These are phyloP conservation scores for Hericium alpestre DNA, from an alignment of 768 basidiomycete genomes.

Conservation along the genomic window DNA sequence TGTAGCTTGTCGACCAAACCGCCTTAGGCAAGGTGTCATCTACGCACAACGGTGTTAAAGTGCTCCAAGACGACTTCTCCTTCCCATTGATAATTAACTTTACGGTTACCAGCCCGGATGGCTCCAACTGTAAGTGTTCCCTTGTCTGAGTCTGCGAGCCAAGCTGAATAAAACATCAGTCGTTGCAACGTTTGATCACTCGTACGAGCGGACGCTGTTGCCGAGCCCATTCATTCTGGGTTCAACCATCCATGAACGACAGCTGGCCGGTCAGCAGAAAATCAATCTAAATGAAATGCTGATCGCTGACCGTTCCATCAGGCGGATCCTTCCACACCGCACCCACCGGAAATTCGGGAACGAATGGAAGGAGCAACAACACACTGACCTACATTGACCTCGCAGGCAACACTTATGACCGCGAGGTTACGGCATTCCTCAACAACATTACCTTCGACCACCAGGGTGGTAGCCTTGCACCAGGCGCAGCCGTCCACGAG, in stretches of 20 bases:
- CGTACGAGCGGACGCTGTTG: slow-evolving; percentile 47
- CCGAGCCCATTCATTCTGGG: slow-evolving; percentile 50
- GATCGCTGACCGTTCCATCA: slow-evolving; percentile 10
- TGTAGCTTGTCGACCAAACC: slow-evolving; percentile 30
- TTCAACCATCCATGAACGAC: slow-evolving; percentile 48
- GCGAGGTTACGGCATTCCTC: slow-evolving; percentile 49
- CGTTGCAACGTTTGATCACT: slow-evolving; percentile 50
- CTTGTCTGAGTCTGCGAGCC: background rate
- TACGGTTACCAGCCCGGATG: slow-evolving; percentile 21
- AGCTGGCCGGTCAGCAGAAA: slow-evolving; percentile 43
- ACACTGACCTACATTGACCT: slow-evolving; percentile 50
- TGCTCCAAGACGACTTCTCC: slow-evolving; percentile 38
- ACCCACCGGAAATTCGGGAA: slow-evolving; percentile 38
- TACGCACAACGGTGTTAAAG: slow-evolving; percentile 34
- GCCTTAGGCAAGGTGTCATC: slow-evolving; percentile 37
- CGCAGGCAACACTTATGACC: slow-evolving; percentile 50
- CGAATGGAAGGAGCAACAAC: slow-evolving; percentile 61
- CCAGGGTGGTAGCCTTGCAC: slow-evolving; percentile 40
- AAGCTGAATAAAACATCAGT: slow-evolving; percentile 24
- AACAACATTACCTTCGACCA: slow-evolving; percentile 52
- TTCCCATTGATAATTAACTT: slow-evolving; percentile 42
- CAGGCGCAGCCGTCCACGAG: slow-evolving; percentile 5
- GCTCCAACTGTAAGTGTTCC: slow-evolving; percentile 21
- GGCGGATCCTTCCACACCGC: slow-evolving; percentile 41
- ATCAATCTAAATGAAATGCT: background rate